Evolutionary conservation across 2,329 filamentous ascomycete genomes (phyloP).

Genomic region (Didymella sp.): DNA sequence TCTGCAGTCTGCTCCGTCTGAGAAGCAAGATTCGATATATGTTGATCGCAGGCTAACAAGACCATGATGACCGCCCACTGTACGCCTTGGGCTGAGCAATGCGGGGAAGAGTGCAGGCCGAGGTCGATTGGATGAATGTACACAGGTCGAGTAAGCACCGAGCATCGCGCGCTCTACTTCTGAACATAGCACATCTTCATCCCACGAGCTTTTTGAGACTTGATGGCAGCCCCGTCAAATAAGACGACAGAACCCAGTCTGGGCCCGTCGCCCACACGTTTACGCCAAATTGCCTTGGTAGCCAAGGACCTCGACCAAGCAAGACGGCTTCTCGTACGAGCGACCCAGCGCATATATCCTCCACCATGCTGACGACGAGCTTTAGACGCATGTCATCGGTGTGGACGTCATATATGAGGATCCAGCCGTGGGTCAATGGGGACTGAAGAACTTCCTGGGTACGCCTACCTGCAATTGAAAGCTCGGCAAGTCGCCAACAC

Average conservation of each 20-base stretch:
- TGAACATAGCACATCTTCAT: neutral
- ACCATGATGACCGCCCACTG: neutral
- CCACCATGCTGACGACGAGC: neutral
- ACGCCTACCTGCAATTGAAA: neutral
- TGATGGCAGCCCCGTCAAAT: neutral
- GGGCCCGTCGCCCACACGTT: constrained; percentile 36
- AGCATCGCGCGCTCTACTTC: too few relatives aligned
- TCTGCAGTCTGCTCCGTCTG: neutral
- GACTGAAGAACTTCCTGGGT: constrained; percentile 53
- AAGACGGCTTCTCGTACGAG: constrained; percentile 36
- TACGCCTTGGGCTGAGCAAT: neutral
- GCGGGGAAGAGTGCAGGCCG: constrained; percentile 15
- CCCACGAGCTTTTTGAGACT: neutral
- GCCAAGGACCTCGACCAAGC: constrained; percentile 38
- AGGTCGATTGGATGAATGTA: neutral
- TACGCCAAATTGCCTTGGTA: constrained; percentile 48
- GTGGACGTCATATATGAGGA: constrained; percentile 52
- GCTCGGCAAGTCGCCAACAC: constrained; percentile 4
- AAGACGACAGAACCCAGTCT: neutral
- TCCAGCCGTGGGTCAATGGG: constrained; percentile 49
- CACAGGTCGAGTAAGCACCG: constrained; percentile 1
- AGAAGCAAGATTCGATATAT: too few relatives aligned
- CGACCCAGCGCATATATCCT: too few relatives aligned
- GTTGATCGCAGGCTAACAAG: neutral
- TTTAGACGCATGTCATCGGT: constrained; percentile 48